Conservation (phyloP, 805 yeast species). For the Wickerhamomyces subpelliculosus region DNA sequence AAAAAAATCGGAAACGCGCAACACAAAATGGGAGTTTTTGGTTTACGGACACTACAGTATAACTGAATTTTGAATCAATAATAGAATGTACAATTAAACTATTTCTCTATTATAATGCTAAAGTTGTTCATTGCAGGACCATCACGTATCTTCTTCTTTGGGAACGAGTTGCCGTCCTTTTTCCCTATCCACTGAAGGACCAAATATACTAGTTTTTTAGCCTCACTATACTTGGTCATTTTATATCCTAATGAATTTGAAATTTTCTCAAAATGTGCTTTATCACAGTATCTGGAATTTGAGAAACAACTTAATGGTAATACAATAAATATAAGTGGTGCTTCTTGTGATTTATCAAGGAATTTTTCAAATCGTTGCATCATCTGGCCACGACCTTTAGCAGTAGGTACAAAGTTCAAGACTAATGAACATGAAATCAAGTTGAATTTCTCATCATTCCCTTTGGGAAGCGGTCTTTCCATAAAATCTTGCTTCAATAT, state of each 20-base stretch:
- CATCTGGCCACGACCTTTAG: conserved; percentile 73
- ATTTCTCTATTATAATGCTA: conserved; percentile 41
- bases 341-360: conserved; percentile 22
- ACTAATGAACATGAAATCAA: conserved; percentile 81
- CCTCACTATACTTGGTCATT: conserved; percentile 40
- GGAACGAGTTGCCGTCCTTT: conserved; percentile 2
- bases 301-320: conserved; percentile 81
- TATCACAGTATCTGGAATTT: conserved; percentile 75
- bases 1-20: too few relatives aligned
- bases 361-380: conserved; percentile 51
- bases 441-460: conserved; percentile 43
- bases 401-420: conserved; percentile 78
- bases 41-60: too few relatives aligned
- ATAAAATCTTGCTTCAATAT: conserved; percentile 80
- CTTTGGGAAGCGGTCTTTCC: conserved; percentile 56
- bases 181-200: conserved; percentile 44
- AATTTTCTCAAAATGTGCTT: conserved; percentile 33
- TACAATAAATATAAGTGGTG: conserved; percentile 59
- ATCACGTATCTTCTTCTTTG: conserved; percentile 44
- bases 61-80: too few relatives aligned
- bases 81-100: too few relatives aligned
- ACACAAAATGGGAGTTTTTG: too few relatives aligned
- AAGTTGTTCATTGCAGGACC: conserved; percentile 69
- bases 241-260: conserved; percentile 57
- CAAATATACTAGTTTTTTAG: conserved; percentile 72